Percentiles rank a stretch among this genome's conserved stretches.
phyloP scores from a whole-genome alignment of 2,329 filamentous ascomycete genomes.

The Exophiala lecanii-corni region DNA sequence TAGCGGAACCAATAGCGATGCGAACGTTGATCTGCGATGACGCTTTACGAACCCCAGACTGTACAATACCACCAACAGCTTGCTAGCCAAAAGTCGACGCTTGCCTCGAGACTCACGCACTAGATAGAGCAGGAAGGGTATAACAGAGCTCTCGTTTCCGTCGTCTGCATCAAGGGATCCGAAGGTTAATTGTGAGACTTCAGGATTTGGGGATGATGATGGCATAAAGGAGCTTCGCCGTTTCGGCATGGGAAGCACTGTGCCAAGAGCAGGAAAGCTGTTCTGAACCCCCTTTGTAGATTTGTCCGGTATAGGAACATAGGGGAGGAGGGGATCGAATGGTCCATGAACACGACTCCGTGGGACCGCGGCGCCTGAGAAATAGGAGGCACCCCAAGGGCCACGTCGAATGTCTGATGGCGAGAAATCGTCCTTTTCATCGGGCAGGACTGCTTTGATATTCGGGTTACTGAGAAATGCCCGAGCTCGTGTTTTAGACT shows the following conservation, averaged over 20 bases:
- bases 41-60: constrained; percentile 63
- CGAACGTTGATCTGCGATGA: constrained; percentile 59
- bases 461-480: constrained; percentile 65
- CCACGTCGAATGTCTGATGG: constrained; percentile 46
- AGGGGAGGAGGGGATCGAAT: constrained; percentile 63
- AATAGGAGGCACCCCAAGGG: constrained; percentile 51
- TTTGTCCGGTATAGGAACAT: constrained; percentile 34
- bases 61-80: constrained; percentile 65
- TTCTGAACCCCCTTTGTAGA: constrained; percentile 34
- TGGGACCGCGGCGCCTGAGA: constrained; percentile 47
- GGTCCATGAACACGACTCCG: constrained; percentile 48
- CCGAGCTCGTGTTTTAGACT: constrained; percentile 73
- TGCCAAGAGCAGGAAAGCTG: constrained; percentile 53
- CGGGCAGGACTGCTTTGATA: constrained; percentile 65
- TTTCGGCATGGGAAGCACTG: constrained; percentile 35
- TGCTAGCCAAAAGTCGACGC: constrained; percentile 63
- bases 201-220: constrained; percentile 22
- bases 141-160: constrained; percentile 64
- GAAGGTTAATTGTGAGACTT: constrained; percentile 26
- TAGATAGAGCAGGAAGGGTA: constrained; percentile 68
- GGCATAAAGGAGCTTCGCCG: constrained; percentile 34
- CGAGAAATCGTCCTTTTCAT: constrained; percentile 48
- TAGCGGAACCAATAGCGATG: constrained; percentile 64
- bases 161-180: constrained; percentile 44
- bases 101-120: constrained; percentile 55